Evolutionary conservation across 108 stramenopile genomes (phyloP), one percentile per base, ranked within the genome.

Genomic region (Cyclostephanos tholiformis): DNA sequence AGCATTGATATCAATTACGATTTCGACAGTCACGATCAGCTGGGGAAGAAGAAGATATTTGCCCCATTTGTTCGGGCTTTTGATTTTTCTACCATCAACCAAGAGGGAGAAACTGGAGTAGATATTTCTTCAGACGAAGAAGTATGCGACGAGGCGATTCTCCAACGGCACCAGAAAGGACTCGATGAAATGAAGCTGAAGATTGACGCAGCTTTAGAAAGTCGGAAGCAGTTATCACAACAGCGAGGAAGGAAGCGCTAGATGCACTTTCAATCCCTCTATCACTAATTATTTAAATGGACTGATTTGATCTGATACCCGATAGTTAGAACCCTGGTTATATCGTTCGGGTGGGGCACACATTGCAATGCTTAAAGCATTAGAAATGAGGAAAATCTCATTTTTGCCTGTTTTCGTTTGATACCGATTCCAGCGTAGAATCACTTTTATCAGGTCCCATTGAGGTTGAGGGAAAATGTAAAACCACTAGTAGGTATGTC

Each of bases 161-260:
- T 95, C 52, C 78, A 61, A 20, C 63, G 82, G 26, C 93, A 95
- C 64, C 87, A 88, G 59, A 72, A 82, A 20, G 90, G 86, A 35
- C 80, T 95, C 16, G 87, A 89, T 77, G 72, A 72, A 17, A 95
- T 95, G 89, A 92, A 91, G 71, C 81, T 78, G n/a, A 91, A 89
- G 53, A 71, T 95, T 26, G 76, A 77, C 41, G 79, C 79, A 30
- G 63, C 71, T 25, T 43, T 71, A 53, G 72, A 80, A 48, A 69
- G 68, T 30, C 72, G 72, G 35, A 71, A 69, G 58, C 79, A 73
- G 65, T 62, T 49, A 50, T 29, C 72, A 25, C 76, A 77, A 49
- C 64, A 44, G 38, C 55, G 76, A 52, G 76, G 76, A 32, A 69
- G 76, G 30, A 77, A 77, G 50, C 64, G 70, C n/a, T 58, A 46